These are phyloP conservation scores for Comarum palustre DNA, from an alignment of 306 rosid genomes.

Conservation along the genomic window DNA sequence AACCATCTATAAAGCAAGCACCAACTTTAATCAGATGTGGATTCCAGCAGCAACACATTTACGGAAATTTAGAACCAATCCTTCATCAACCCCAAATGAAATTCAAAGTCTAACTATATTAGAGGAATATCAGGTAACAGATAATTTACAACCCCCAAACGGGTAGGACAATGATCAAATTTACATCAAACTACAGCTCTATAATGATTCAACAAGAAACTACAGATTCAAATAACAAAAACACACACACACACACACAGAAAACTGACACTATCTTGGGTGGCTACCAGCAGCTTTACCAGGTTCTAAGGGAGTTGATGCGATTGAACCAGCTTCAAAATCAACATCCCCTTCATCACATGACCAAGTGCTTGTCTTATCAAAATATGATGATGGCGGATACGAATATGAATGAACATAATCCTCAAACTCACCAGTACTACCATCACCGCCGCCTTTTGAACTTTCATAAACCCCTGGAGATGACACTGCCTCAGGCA, in stretches of 20 bases:
- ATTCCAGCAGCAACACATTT: neutral
- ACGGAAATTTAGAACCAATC: neutral
- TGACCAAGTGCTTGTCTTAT: constrained; percentile 27
- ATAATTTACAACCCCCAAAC: constrained; percentile 3
- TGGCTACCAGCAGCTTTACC: constrained; percentile 16
- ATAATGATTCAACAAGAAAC: neutral
- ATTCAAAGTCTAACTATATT: neutral
- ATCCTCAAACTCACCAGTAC: constrained; percentile 18
- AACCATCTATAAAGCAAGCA: neutral
- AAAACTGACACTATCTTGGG: neutral
- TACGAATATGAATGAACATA: constrained; percentile 36
- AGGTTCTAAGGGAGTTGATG: constrained; percentile 27
- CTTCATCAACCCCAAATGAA: neutral
- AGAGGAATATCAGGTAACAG: neutral
- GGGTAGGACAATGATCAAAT: neutral
- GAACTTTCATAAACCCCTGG: constrained; percentile 20
- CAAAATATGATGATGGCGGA: constrained; percentile 26
- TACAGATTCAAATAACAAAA: neutral
- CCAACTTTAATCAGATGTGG: neutral
- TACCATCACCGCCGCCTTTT: constrained; percentile 6
- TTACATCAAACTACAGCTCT: neutral
- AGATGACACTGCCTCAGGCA: constrained; percentile 32
- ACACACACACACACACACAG: no score
- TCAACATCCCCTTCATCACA: constrained; percentile 33
- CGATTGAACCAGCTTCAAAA: constrained; percentile 29